Conservation (phyloP, 2,329 filamentous ascomycete genomes). For the Ceratocystis diversiconidia region DNA sequence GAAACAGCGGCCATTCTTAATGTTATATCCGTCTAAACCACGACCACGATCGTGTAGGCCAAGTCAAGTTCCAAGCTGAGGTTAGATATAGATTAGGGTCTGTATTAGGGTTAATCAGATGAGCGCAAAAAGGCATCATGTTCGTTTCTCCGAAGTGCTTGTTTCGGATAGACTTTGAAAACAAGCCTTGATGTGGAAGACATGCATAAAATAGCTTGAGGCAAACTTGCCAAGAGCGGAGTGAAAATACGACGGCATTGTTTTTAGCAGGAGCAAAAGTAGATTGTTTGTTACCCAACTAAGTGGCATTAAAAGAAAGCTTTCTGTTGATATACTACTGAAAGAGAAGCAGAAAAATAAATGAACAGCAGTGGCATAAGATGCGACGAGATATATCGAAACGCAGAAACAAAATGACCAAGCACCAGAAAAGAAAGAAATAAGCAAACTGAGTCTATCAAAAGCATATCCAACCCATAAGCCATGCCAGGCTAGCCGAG, state of each 20-base stretch:
- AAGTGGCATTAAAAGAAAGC: not conserved
- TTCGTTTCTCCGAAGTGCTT: no score
- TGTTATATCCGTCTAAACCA: not conserved
- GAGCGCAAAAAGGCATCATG: no score
- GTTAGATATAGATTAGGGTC: not conserved
- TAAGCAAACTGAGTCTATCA: not conserved
- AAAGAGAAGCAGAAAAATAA: conserved; percentile 3
- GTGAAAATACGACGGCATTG: no score
- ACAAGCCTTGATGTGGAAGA: no score
- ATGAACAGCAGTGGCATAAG: not conserved
- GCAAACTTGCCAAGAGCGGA: no score
- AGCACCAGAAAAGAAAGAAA: not conserved
- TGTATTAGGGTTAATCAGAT: no score
- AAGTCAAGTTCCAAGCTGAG: not conserved
- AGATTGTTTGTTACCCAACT: not conserved
- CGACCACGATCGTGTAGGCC: not conserved
- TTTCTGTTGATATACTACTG: not conserved
- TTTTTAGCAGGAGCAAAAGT: no score
- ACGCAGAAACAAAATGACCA: not conserved
- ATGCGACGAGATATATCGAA: not conserved
- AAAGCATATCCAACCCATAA: not conserved
- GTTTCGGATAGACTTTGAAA: no score
- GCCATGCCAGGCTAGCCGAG: not conserved
- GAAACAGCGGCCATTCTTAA: not conserved
- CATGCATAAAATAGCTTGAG: no score